Evolutionary conservation across 2,329 filamentous ascomycete species (phyloP), one percentile per base, ranked within the genome.

Genomic region (Colletotrichum graminicola): DNA sequence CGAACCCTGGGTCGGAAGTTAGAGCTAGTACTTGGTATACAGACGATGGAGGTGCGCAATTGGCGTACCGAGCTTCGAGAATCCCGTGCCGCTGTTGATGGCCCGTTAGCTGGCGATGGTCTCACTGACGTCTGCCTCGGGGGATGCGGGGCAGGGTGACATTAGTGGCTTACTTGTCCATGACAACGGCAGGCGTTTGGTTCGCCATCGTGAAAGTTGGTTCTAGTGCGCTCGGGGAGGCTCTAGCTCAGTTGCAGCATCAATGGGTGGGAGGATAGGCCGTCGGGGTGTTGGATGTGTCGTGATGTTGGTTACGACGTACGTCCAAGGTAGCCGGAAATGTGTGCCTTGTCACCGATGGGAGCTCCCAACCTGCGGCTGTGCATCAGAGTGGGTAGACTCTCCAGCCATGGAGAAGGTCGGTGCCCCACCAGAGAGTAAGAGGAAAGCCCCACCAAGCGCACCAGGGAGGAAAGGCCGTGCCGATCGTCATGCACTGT

Each of bases 101-200:
- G 73, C 76, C 36, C n/a, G 73, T 74, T 69, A 74, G 73, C 67
- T 67, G 55, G 51, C 39, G 67, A 67, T 71, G 71, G 47, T 71
- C 69, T 72, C 59, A 68, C 67, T 73, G 64, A 72, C 67, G 67
- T 74, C 72, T 73, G 66, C 57, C 66, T 73, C 62, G 61, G 76
- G 75, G 75, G 71, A 72, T 78, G 76, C 75, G 80, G 77, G 77
- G 79, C 73, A 66, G 62, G 69, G 69, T 68, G 65, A 73, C 60
- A 67, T 72, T 72, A 65, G 82, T 73, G 79, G 89, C 94, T 85
- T 92, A 98, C 96, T 99, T 99, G 96, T 99, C 96, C 95, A 99
- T 99, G 94, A 99, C 96, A 98, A 99, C 96, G 93, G 96, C 96
- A 79, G 96, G 96, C 82, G 96, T 98, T 91, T 98, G 95, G 86